These are phyloP conservation scores for Metroxylon sagu DNA, from an alignment of 176 grass and related monocot species.

Conservation along the genomic window DNA sequence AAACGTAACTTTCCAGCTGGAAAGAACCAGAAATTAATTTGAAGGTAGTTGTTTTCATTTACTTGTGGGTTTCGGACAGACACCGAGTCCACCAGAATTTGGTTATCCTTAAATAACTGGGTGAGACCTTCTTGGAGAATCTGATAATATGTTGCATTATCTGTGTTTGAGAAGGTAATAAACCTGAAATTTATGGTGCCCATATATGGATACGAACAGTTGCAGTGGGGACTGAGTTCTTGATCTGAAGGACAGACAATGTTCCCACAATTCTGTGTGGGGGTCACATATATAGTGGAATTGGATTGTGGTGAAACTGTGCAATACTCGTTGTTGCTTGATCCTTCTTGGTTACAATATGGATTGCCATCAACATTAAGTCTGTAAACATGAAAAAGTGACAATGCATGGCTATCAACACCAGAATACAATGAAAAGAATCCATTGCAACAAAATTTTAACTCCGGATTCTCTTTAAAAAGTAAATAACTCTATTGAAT, in stretches of 20 bases:
- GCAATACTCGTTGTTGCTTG: slow-evolving; percentile 24
- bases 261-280: background rate
- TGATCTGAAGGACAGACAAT: background rate
- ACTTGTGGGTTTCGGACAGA: background rate
- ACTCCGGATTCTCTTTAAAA: too few relatives aligned
- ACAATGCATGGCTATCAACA: background rate
- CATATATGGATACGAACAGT: background rate
- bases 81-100: background rate
- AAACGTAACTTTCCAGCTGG: background rate
- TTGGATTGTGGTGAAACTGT: slow-evolving; percentile 22
- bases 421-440: too few relatives aligned
- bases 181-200: background rate
- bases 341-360: slow-evolving; percentile 21
- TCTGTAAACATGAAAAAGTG: slow-evolving; percentile 20
- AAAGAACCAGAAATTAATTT: slow-evolving; percentile 3
- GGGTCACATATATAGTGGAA: slow-evolving; percentile 28
- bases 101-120: background rate
- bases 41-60: background rate
- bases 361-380: slow-evolving; percentile 58
- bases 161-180: background rate
- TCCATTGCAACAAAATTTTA: too few relatives aligned
- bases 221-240: background rate
- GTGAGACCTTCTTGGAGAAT: background rate
- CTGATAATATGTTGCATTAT: background rate
- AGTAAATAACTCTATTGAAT: too few relatives aligned